A percentile compares a stretch with the other conserved stretches of the same genome.
phyloP scores from a whole-genome alignment of 169 alveolate species.

The Plasmodium chabaudi region DNA sequence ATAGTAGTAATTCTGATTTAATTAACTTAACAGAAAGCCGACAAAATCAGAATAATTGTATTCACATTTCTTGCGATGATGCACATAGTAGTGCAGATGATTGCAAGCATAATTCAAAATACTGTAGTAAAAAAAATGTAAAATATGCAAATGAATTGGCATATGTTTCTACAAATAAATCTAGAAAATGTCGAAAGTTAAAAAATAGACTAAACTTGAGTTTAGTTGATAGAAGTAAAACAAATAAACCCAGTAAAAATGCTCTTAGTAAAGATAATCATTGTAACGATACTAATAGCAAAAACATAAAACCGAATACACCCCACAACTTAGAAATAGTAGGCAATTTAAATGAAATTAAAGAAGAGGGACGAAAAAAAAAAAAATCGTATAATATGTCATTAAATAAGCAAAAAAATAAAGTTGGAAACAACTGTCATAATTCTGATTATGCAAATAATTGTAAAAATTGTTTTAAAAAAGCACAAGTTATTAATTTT shows the following conservation, averaged over 20 bases:
- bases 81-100: slow-evolving; percentile 4
- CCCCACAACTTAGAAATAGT: neutral
- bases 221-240: slow-evolving; percentile 17
- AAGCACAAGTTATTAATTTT: slow-evolving; percentile 2
- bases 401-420: neutral
- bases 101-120: slow-evolving; percentile 6
- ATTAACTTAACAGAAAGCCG: too few species aligned
- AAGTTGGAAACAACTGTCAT: neutral
- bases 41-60: neutral
- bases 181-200: slow-evolving; percentile 9
- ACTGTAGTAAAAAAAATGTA: slow-evolving; percentile 6
- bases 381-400: neutral
- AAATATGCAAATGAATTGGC: slow-evolving; percentile 16
- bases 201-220: slow-evolving; percentile 38
- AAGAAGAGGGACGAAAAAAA: neutral
- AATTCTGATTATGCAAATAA: slow-evolving; percentile 9
- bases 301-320: neutral
- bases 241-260: slow-evolving; percentile 11
- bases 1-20: slow-evolving; percentile 3
- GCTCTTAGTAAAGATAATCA: neutral
- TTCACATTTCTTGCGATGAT: neutral
- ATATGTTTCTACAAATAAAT: slow-evolving; percentile 1
- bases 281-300: neutral
- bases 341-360: slow-evolving; percentile 8
- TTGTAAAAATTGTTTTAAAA: neutral